Evolutionary conservation across 805 yeast genomes (phyloP), one percentile per base, ranked within the genome.

Genomic region (Priceomyces carsonii): DNA sequence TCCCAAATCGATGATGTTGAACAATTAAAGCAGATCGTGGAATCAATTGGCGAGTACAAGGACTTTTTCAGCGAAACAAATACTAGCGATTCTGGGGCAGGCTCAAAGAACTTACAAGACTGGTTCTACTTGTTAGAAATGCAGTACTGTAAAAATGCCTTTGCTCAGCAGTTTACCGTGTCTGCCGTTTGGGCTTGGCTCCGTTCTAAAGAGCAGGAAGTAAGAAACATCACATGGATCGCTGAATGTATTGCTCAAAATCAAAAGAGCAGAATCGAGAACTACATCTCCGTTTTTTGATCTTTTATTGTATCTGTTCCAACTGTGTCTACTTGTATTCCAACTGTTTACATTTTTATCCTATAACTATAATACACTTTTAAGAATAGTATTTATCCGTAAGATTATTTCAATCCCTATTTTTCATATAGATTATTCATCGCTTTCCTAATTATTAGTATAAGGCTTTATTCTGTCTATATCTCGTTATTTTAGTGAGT

Each of bases 241-340:
- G 96, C 98, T 32, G 99, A 93, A 69, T 93, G 99, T 71, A 93
- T 93, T 68, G 96, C 98, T 20, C 99, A 95, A 63, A 90, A 89
- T 59, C 99, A 93, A 73, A 87, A 89, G 69, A 95, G 87, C 57
- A 79, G 96, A 61, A 87, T 93, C 47, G 82, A 84, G 51, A 87
- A 86, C 61, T 95, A 89, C 60, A 89, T 95, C 42, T 71, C 95
- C 28, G 96, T 91, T 26, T 88, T 82, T 50, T 89, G 68, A 26
- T 22, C 13, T 24, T 5, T 19, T 6, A n/a, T n/a, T n/a, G n/a
- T n/a, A n/a, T n/a, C n/a, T n/a, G n/a, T n/a, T n/a, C n/a, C n/a
- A n/a, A n/a, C n/a, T n/a, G n/a, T n/a, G n/a, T n/a, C n/a, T n/a
- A n/a, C n/a, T n/a, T n/a, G n/a, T n/a, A n/a, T n/a, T n/a, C n/a